phyloP scores from a whole-genome alignment of 1,139 yeast genomes.

The Suhomyces bribrorum region DNA sequence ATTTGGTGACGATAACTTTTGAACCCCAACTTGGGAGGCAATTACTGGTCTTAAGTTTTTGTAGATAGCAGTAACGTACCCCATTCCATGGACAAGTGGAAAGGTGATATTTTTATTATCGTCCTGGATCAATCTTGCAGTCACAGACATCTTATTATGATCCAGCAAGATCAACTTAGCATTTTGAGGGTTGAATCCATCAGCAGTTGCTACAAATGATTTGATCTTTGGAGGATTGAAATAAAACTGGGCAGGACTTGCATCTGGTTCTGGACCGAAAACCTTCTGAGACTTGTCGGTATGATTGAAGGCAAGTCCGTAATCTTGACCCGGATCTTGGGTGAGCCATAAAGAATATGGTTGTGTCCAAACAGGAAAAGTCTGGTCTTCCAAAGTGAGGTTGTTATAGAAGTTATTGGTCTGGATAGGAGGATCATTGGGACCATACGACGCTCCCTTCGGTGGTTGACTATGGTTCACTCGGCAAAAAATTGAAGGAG shows the following conservation, averaged over 20 bases:
- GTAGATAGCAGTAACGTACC: constrained; percentile 65
- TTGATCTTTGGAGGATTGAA: constrained; percentile 50
- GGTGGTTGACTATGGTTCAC: constrained; percentile 32
- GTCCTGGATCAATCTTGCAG: constrained; percentile 24
- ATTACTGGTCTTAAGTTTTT: constrained; percentile 54
- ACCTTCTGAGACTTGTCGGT: constrained; percentile 44
- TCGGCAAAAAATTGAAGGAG: constrained; percentile 29
- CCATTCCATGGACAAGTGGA: constrained; percentile 63
- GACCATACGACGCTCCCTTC: constrained; percentile 28
- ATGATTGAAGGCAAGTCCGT: constrained; percentile 47
- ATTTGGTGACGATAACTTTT: constrained; percentile 34
- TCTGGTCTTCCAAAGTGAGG: constrained; percentile 45
- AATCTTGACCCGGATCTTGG: constrained; percentile 40
- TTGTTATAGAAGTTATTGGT: constrained; percentile 50
- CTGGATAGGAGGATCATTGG: constrained; percentile 36
- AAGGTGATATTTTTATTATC: constrained; percentile 25
- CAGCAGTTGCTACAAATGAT: constrained; percentile 42
- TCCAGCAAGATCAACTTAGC: constrained; percentile 26
- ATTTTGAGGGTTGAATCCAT: constrained; percentile 24
- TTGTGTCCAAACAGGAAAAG: constrained; percentile 49
- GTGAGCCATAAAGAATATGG: constrained; percentile 50
- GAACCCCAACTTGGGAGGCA: constrained; percentile 65
- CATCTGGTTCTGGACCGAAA: constrained; percentile 44
- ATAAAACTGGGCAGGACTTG: constrained; percentile 43
- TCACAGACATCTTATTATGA: constrained; percentile 39